Conservation (phyloP, 805 yeast species). For the Kluyveromyces aestuarii region DNA sequence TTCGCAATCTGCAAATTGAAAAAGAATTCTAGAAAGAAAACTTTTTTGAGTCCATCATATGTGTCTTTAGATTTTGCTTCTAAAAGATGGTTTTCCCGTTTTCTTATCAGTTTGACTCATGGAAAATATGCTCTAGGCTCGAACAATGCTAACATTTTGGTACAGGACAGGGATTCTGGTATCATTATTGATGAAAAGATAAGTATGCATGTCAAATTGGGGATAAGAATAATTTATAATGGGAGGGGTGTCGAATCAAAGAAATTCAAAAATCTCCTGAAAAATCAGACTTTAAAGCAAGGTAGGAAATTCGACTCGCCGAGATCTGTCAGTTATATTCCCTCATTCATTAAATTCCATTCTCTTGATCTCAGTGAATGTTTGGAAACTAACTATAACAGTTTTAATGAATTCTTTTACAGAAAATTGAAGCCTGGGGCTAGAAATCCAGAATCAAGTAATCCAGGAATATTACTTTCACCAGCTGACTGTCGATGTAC, state of each 20-base stretch:
- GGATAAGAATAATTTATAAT: constrained; percentile 74
- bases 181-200: constrained; percentile 87
- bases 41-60: constrained; percentile 54
- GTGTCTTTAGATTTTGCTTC: constrained; percentile 78
- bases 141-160: constrained; percentile 88
- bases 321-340: constrained; percentile 55
- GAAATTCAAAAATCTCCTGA: constrained; percentile 51
- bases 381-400: constrained; percentile 43
- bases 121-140: constrained; percentile 83
- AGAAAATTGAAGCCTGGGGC: constrained; percentile 64
- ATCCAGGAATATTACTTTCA: constrained; percentile 46
- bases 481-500: constrained; percentile 87
- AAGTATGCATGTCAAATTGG: constrained; percentile 79
- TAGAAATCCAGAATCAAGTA: constrained; percentile 56
- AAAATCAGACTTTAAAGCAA: constrained; percentile 63
- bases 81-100: constrained; percentile 80
- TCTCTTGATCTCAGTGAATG: constrained; percentile 70
- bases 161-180: constrained; percentile 87
- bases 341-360: constrained; percentile 74
- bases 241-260: constrained; percentile 56
- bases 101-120: constrained; percentile 73
- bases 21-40: constrained; percentile 54
- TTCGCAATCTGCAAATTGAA: constrained; percentile 77
- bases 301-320: constrained; percentile 78
- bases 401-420: constrained; percentile 87